Evolutionary conservation across 805 yeast species (phyloP).

Genomic region (Yamadazyma akitaensis): DNA sequence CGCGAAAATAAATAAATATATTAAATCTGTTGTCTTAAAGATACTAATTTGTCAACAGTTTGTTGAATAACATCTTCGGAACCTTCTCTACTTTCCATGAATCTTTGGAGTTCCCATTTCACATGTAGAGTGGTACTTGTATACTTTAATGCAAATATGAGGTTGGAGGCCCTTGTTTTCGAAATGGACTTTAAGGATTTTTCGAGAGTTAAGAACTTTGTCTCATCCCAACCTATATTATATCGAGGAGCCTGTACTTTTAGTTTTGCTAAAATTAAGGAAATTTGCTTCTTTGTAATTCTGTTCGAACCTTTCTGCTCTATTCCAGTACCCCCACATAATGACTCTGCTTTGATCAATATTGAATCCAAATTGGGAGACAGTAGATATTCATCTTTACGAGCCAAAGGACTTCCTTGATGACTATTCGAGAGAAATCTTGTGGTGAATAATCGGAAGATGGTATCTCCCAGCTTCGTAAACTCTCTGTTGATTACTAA

Average conservation of each 20-base stretch:
- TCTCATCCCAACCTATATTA: neutral
- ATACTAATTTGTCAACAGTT: too few species aligned
- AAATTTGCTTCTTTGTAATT: too few species aligned
- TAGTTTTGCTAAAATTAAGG: too few species aligned
- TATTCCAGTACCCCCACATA: too few species aligned
- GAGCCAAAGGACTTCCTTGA: neutral
- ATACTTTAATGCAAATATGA: constrained; percentile 14
- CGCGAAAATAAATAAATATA: neutral
- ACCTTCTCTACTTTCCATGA: neutral
- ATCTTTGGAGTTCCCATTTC: neutral
- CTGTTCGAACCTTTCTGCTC: too few species aligned
- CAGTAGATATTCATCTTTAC: neutral
- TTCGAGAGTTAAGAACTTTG: neutral
- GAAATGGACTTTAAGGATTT: neutral
- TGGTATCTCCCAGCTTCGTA: too few species aligned
- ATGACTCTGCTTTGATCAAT: neutral
- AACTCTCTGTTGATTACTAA: neutral
- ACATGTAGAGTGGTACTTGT: neutral
- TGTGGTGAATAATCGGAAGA: neutral
- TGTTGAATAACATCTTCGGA: neutral
- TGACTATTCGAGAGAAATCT: neutral
- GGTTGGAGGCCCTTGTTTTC: neutral
- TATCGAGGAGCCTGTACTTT: neutral
- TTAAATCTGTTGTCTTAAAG: too few species aligned
- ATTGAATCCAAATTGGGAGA: neutral